These are phyloP conservation scores for Trametes cingulata DNA, from an alignment of 768 basidiomycete species.

Conservation along the genomic window DNA sequence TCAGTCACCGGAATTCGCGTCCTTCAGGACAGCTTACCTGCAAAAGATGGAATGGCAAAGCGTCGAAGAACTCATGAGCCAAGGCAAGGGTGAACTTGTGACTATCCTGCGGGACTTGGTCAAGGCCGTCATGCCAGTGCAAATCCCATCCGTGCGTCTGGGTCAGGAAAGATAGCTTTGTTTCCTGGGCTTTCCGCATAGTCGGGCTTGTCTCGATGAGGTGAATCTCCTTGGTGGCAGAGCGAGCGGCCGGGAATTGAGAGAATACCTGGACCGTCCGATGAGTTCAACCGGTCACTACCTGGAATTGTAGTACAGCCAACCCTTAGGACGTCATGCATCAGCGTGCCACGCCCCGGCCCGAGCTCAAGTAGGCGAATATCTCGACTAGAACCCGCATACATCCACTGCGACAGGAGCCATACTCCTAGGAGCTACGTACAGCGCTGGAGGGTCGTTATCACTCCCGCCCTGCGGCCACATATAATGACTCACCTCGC, in stretches of 20 bases:
- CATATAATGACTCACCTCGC: conserved; percentile 66
- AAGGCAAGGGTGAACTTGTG: conserved; percentile 77
- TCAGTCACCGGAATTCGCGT: not conserved
- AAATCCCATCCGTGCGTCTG: conserved; percentile 41
- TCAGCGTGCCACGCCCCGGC: conserved; percentile 90
- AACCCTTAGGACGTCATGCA: conserved; percentile 87
- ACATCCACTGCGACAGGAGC: conserved; percentile 76
- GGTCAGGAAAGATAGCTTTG: conserved; percentile 43
- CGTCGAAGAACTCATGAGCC: conserved; percentile 98
- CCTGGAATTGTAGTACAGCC: conserved; percentile 26
- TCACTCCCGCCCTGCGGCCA: conserved; percentile 24
- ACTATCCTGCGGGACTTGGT: conserved; percentile 56
- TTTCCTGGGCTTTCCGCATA: conserved; percentile 64
- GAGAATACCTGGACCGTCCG: conserved; percentile 46
- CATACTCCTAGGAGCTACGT: conserved; percentile 83
- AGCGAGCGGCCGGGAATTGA: conserved; percentile 42
- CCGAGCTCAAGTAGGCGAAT: conserved; percentile 89
- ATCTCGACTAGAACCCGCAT: conserved; percentile 44
- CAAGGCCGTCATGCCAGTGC: conserved; percentile 73
- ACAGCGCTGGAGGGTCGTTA: conserved; percentile 39
- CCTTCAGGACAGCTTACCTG: conserved; percentile 53
- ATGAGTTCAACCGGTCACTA: not conserved
- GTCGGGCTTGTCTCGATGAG: conserved; percentile 80
- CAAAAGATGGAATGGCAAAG: conserved; percentile 87
- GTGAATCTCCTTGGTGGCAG: conserved; percentile 51